These are phyloP conservation scores for Phylloporus rhodoxanthus DNA, from an alignment of 768 basidiomycete genomes.

Conservation along the genomic window DNA sequence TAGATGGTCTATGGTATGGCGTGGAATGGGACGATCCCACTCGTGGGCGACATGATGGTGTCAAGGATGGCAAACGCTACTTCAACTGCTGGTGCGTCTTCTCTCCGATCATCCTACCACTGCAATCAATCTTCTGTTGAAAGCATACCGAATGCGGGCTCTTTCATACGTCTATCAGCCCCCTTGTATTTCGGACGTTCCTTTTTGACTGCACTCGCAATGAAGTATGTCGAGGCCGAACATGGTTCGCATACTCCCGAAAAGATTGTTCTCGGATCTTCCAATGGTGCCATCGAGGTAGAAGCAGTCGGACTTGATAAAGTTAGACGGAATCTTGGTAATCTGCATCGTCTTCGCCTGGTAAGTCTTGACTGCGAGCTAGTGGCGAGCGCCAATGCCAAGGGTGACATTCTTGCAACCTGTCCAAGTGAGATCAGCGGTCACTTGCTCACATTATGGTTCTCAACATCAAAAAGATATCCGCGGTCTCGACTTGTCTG, in stretches of 20 bases:
- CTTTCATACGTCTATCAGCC: constrained; percentile 73
- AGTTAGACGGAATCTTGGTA: constrained; percentile 63
- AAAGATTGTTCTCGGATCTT: constrained; percentile 71
- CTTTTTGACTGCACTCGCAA: constrained; percentile 67
- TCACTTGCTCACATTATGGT: constrained; percentile 5
- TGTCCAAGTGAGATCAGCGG: constrained; percentile 58
- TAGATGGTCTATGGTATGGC: constrained; percentile 81
- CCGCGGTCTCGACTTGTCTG: constrained; percentile 75
- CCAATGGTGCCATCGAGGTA: constrained; percentile 75
- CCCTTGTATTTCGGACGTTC: constrained; percentile 53
- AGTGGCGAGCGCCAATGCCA: constrained; percentile 48
- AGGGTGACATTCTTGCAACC: constrained; percentile 46
- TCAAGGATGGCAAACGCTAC: constrained; percentile 70
- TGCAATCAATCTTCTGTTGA: constrained; percentile 7
- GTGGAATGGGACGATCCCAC: constrained; percentile 89
- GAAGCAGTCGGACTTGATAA: constrained; percentile 81
- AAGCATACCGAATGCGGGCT: constrained; percentile 62
- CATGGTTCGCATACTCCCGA: constrained; percentile 52
- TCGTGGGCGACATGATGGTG: constrained; percentile 85
- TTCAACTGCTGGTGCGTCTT: constrained; percentile 65
- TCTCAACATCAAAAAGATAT: constrained; percentile 46
- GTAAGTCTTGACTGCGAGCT: constrained; percentile 70
- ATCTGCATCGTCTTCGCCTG: constrained; percentile 64
- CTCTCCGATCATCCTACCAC: constrained; percentile 9
- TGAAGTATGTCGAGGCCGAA: constrained; percentile 70